Evolutionary conservation across 306 rosid genomes (phyloP).

Genomic region (Prinsepia uniflora): DNA sequence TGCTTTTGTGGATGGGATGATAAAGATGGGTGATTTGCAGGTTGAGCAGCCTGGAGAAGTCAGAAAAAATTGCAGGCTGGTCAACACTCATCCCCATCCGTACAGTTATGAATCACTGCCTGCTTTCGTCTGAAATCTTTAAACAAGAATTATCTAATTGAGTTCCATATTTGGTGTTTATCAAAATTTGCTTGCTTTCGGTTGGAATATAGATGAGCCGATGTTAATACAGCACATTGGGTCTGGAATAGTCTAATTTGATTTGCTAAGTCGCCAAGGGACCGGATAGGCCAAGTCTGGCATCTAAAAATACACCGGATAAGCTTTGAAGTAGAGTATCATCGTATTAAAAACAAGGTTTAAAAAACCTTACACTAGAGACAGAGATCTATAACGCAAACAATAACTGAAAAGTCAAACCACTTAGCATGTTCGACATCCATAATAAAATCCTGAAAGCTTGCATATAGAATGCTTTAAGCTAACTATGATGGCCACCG

Average conservation of each 20-base stretch:
- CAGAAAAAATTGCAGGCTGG: slow-evolving; percentile 28
- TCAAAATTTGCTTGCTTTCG: background rate
- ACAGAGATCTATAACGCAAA: background rate
- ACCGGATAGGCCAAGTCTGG: too few species aligned
- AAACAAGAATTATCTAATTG: background rate
- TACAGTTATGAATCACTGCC: background rate
- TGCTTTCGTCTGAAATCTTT: background rate
- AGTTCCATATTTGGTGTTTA: background rate
- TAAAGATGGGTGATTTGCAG: slow-evolving; percentile 81
- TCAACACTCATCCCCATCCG: background rate
- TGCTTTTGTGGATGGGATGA: slow-evolving; percentile 69
- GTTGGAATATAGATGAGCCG: too few species aligned
- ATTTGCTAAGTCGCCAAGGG: too few species aligned
- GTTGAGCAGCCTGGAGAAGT: slow-evolving; percentile 65
- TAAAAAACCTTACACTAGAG: too few species aligned
- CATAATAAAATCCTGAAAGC: background rate
- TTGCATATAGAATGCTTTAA: slow-evolving; percentile 7
- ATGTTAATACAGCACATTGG: too few species aligned
- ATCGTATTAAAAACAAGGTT: too few species aligned
- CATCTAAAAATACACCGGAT: too few species aligned
- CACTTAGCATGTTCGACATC: background rate
- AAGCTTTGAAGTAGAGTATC: too few species aligned
- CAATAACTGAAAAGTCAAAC: slow-evolving; percentile 7
- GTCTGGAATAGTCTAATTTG: too few species aligned
- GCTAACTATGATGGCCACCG: slow-evolving; percentile 11